Conservation (phyloP, 345 rosid species). For the Cardamine occulta region DNA sequence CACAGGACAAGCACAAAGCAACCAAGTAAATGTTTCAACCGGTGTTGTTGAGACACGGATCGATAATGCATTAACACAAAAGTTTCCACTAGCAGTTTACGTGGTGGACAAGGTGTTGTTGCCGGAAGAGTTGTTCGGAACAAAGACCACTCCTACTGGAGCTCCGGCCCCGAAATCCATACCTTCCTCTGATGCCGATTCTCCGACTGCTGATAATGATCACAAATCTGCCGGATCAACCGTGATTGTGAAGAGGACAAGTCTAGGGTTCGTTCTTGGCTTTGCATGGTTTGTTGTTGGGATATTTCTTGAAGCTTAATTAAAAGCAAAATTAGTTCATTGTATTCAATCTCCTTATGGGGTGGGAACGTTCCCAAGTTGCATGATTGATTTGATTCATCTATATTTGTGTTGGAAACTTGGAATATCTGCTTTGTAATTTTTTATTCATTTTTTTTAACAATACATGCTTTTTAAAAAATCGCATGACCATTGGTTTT, state of each 20-base stretch:
- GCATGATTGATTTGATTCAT: slow-evolving; percentile 14
- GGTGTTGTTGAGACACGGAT: slow-evolving; percentile 61
- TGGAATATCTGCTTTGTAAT: neutral
- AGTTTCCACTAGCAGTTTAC: slow-evolving; percentile 64
- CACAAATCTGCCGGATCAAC: slow-evolving; percentile 36
- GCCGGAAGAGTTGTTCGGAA: slow-evolving; percentile 57
- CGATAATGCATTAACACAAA: slow-evolving; percentile 50
- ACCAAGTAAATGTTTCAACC: slow-evolving; percentile 73
- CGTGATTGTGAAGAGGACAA: slow-evolving; percentile 35
- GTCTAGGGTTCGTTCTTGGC: slow-evolving; percentile 51
- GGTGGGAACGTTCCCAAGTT: neutral
- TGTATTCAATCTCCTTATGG: neutral
- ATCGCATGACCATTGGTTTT: neutral
- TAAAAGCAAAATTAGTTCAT: too few relatives aligned
- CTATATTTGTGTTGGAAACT: neutral
- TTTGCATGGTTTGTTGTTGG: slow-evolving; percentile 41
- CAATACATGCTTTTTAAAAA: too few relatives aligned
- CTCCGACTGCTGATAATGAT: slow-evolving; percentile 30
- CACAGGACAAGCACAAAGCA: slow-evolving; percentile 49
- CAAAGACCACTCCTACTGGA: slow-evolving; percentile 41
- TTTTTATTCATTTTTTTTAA: neutral
- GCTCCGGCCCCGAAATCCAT: slow-evolving; percentile 44
- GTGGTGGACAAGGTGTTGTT: slow-evolving; percentile 67
- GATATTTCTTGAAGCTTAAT: neutral
- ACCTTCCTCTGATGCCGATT: slow-evolving; percentile 42